Base-by-base conservation (phyloP, 1,284 basidiomycete species). In the Naganishia sp. region DNA sequence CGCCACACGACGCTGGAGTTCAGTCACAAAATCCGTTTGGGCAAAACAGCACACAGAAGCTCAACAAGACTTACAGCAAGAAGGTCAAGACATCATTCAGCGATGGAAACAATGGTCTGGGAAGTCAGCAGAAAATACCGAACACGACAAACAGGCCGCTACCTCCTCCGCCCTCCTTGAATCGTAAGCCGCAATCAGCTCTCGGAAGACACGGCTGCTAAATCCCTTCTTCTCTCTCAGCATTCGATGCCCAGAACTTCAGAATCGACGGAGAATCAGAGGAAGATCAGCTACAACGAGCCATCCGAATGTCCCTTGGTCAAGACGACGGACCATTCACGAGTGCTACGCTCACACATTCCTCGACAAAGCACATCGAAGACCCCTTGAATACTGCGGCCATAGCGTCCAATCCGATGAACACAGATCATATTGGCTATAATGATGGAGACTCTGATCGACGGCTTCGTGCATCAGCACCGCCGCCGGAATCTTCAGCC, bases 231-330 rank as follows among this genome's bases (percentile, higher is more conserved):
- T 18, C 21, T n/a, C 45, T 35, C 28, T 41, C 28, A 61, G 58
- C 47, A 18, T 42, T 61, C 39, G 23, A 42, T 50, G n/a, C 32
- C 3, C 52, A 54, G n/a, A 31, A 54, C 1, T 54, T 41, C 52
- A 35, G 58, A n/a, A 42, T 50, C 23, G 6, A 17, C 31, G 35
- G 58, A 42, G 58, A 61, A 28, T 61, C 58, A 10, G 58, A 61
- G 18, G 58, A 61, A 9, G 58, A 61, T 51, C 58, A 61, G 32
- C 51, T 61, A 13, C 58, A 61, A 23, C 35, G 58, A 42, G 58
- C 58, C 18, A 61, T 61, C 17, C 47, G 58, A 21, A 42, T 61
- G 47, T 61, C 58, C 23, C 58, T 61, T 9, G 47, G 58, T 17
- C 17, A 61, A 41, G 32, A 42, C 31, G 35, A 47, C 35, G 32